Evolutionary conservation across 75 land plant genomes (phyloP).

Genomic region (Azolla pinnata): DNA sequence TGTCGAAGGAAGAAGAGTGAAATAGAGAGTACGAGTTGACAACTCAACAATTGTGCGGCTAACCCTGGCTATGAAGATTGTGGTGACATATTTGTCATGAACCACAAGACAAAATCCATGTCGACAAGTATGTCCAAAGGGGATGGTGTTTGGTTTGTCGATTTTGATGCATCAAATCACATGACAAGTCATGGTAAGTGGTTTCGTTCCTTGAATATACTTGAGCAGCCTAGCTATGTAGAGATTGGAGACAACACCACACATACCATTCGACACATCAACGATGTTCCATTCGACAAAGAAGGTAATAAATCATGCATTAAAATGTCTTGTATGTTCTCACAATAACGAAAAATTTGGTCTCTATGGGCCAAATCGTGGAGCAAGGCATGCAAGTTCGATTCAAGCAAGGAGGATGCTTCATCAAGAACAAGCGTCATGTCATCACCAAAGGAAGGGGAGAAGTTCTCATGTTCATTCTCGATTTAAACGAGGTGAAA

Average conservation of each 20-base stretch:
- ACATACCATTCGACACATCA: background rate
- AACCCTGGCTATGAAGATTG: background rate
- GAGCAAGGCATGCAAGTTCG: too few relatives aligned
- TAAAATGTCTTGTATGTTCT: background rate
- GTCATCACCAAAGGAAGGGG: too few relatives aligned
- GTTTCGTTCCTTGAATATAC: background rate
- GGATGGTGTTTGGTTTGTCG: background rate
- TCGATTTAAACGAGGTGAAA: too few relatives aligned
- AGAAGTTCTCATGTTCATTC: too few relatives aligned
- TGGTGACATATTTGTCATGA: background rate
- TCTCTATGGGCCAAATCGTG: too few relatives aligned
- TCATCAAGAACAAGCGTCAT: too few relatives aligned
- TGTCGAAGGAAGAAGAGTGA: background rate
- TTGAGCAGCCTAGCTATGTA: background rate
- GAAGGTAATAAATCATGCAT: background rate
- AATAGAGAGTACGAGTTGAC: background rate
- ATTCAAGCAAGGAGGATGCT: too few relatives aligned
- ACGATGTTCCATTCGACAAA: background rate
- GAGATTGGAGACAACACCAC: background rate
- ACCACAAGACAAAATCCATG: background rate
- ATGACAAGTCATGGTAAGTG: background rate
- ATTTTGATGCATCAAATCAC: background rate
- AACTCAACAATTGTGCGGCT: background rate
- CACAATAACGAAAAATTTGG: background rate
- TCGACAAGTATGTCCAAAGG: background rate